Base-by-base conservation (phyloP, 2,329 filamentous ascomycete species). In the Eurotiales sp. region DNA sequence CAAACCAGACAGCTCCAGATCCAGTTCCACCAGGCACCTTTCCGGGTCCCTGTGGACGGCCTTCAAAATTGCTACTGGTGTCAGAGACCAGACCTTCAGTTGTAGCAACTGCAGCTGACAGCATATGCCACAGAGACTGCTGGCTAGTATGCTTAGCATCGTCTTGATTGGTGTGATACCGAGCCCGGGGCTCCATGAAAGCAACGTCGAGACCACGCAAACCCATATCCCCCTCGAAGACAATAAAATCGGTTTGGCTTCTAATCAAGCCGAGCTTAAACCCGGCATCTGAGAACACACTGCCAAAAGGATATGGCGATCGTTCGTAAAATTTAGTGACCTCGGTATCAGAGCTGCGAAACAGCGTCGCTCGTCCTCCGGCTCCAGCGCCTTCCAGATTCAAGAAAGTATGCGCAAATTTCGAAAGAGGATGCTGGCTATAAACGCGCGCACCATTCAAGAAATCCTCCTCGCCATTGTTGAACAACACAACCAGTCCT, bases 321-420 rank as follows among this genome's bases (percentile, higher is more conserved):
- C 80, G 80, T 51, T 79, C 77, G 68, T 96, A 97, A 27, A 87
- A 87, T 54, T 80, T 80, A 0, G 90, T 92, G 21, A 95, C 85
- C 68, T 96, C 87, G 3, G 86, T 82, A 68, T 97, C 93, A 0
- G 91, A 92, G 47, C 86, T 86, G 53, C 93, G 83, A 72, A 99
- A 97, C 2, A 97, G 75, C 10, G 87, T 86, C 3, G 92, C 91
- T 53, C 90, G 81, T 1, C 92, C 91, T 10, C 93, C 93, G 11
- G 92, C 92, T 45, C 92, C 93, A 36, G 92, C 92, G 11, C 93
- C 93, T 70, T 99, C 93, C 14, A 99, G 81, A 60, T 99, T 99
- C 58, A 97, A 75, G 64, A 99, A 97, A 0, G 89, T 90, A 64
- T 91, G 87, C 8, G 89, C 81, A 51, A 95, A 87, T 47, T 82